Evolutionary conservation across 768 basidiomycete species (phyloP).

Genomic region (Leccinellum luteum): DNA sequence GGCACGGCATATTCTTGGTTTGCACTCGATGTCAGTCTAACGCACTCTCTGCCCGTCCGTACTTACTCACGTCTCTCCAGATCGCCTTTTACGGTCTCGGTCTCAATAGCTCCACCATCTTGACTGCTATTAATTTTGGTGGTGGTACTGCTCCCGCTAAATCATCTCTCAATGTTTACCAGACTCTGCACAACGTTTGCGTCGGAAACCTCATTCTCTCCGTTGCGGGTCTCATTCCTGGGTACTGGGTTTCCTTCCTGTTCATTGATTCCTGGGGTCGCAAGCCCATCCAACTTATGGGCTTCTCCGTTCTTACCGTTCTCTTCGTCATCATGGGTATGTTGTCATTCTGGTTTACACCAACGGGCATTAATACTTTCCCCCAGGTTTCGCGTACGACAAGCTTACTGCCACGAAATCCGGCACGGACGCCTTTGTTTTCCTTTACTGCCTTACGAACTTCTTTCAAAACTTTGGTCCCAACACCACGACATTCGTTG

Average conservation of each 20-base stretch:
- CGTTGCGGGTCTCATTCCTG: slow-evolving; percentile 77
- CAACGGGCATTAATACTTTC: slow-evolving; percentile 4
- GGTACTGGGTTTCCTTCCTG: slow-evolving; percentile 57
- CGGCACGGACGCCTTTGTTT: slow-evolving; percentile 62
- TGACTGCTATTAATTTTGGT: slow-evolving; percentile 69
- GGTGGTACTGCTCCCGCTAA: slow-evolving; percentile 27
- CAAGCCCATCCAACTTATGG: slow-evolving; percentile 79
- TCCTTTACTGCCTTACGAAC: slow-evolving; percentile 83
- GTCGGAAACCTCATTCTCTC: slow-evolving; percentile 78
- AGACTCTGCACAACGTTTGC: slow-evolving; percentile 59
- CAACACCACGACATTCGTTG: slow-evolving; percentile 75
- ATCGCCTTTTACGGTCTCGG: slow-evolving; percentile 90
- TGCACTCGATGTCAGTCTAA: slow-evolving; percentile 65
- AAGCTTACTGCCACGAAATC: slow-evolving; percentile 44
- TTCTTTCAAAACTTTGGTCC: slow-evolving; percentile 92
- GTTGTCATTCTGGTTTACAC: slow-evolving; percentile 12
- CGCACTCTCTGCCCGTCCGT: neutral
- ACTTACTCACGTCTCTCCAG: slow-evolving; percentile 32
- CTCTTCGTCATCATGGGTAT: slow-evolving; percentile 70
- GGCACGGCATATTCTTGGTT: slow-evolving; percentile 87
- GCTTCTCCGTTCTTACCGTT: slow-evolving; percentile 64
- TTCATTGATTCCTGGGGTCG: slow-evolving; percentile 79
- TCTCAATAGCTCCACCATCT: slow-evolving; percentile 76
- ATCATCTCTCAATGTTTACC: slow-evolving; percentile 44
- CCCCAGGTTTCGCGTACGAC: slow-evolving; percentile 64